Conservation (phyloP, 495 filamentous ascomycete species). For the Hapsidospora chrysogenum region DNA sequence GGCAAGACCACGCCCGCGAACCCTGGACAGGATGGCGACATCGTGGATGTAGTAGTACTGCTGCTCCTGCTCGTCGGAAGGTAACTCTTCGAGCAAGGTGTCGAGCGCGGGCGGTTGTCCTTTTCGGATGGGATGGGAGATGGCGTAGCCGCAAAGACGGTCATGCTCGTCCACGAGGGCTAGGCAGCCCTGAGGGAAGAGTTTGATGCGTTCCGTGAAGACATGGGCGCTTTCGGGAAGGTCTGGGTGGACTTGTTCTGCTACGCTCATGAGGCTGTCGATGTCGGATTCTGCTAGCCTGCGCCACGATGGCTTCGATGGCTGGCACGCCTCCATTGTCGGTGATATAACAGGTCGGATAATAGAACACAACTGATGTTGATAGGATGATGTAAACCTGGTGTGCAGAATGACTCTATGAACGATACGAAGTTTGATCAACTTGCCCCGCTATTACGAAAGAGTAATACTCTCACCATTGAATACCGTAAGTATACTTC, state of each 20-base stretch:
- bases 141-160: conserved; percentile 15
- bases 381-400: too few relatives aligned
- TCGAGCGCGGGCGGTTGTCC: conserved; percentile 15
- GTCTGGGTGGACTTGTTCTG: conserved; percentile 10
- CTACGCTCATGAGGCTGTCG: too few relatives aligned
- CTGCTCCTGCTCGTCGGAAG: conserved; percentile 13
- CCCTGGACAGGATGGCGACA: conserved; percentile 12
- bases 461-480: too few relatives aligned
- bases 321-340: too few relatives aligned
- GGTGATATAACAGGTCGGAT: too few relatives aligned
- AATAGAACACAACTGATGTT: too few relatives aligned
- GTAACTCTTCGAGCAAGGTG: conserved; percentile 11
- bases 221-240: conserved; percentile 13
- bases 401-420: too few relatives aligned
- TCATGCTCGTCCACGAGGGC: conserved; percentile 8
- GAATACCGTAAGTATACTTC: too few relatives aligned
- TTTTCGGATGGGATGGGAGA: conserved; percentile 18
- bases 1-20: conserved; percentile 11
- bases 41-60: conserved; percentile 24
- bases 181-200: conserved; percentile 17
- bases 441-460: too few relatives aligned
- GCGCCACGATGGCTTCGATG: too few relatives aligned
- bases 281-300: too few relatives aligned
- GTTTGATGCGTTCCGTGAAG: conserved; percentile 13
- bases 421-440: too few relatives aligned